Base-by-base conservation (phyloP, 192 early-diverging fungal species). In the Backusella liffmaniae region DNA sequence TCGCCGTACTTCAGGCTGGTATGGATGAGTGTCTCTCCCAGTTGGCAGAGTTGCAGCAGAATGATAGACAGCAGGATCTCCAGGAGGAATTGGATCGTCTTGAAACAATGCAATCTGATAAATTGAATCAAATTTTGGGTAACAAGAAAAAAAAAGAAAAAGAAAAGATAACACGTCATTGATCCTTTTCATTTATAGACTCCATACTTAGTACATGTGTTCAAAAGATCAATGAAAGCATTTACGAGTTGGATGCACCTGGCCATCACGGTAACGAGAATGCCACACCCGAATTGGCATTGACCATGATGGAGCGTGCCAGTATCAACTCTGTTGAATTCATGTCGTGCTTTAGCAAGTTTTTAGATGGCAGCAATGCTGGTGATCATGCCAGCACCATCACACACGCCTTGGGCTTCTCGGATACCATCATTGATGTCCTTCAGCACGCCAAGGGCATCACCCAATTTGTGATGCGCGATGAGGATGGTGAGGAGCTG, bases 371-470 rank as follows among this genome's bases (percentile, higher is more conserved):
- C 3, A 79, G 81, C 21, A 67, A 78, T 41, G 76, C 70, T 37
- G 94, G 94, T 26, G 94, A 98, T 70, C 96, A 97, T 78, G 89
- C 93, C 41, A 88, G 90, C 66, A 93, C 96, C 23, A 97, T 99
- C 77, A 90, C 90, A 12, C 84, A 90, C 0, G 93, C 96, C 2
- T 86, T 93, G 30, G 85, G 85, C 13, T 91, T 98, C 62, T 92
- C 96, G 16, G 95, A 97, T 73, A 84, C 92, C 0, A 76, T 98
- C 32, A 82, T 89, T 13, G 94, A 97, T 76, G 88, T 99, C 56
- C 84, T 98, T 42, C 82, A 88, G 56, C 96, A 97, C 79, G 86
- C 93, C 39, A 99, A 98, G 88, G 98, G 96, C 18, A 91, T 97
- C 37, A 89, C 90, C 51, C 93, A 94, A 6, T 84, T 96, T 18